Percentiles rank a stretch among this genome's conserved stretches.
Conservation (phyloP, 768 basidiomycete genomes). For the Collybiopsis confluens region DNA sequence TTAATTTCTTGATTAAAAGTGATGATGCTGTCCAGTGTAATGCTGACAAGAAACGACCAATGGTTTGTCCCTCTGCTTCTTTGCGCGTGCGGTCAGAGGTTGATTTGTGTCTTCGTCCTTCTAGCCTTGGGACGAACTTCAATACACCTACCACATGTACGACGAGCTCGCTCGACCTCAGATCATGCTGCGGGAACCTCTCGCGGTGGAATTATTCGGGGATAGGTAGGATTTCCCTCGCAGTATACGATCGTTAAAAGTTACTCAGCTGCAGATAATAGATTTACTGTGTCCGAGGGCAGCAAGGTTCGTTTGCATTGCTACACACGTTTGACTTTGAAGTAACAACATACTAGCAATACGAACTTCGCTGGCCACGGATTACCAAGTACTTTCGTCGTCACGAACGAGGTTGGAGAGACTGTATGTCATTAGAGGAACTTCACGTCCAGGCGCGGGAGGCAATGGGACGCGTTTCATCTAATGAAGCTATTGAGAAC, state of each 20-base stretch:
- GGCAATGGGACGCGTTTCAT: constrained; percentile 48
- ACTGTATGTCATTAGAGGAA: constrained; percentile 43
- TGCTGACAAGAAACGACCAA: constrained; percentile 15
- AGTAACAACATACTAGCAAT: constrained; percentile 44
- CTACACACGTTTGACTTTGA: not conserved
- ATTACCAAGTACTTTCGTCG: constrained; percentile 64
- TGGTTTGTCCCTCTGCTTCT: not conserved
- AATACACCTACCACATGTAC: constrained; percentile 53
- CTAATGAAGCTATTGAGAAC: constrained; percentile 48
- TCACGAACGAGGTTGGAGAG: constrained; percentile 62
- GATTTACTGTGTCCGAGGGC: not conserved
- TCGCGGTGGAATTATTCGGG: constrained; percentile 72
- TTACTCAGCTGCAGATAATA: not conserved
- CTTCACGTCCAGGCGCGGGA: constrained; percentile 53
- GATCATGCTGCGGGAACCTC: constrained; percentile 54
- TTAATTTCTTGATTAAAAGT: constrained; percentile 63
- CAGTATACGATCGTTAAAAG: constrained; percentile 17
- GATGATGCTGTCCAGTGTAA: constrained; percentile 33
- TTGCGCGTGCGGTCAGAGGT: not conserved
- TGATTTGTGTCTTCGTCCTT: not conserved
- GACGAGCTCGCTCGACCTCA: constrained; percentile 46
- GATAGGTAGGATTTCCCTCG: constrained; percentile 79
- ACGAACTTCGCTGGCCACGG: constrained; percentile 82
- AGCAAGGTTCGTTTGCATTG: not conserved
- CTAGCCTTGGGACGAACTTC: constrained; percentile 26